Percentiles rank a stretch among this genome's conserved stretches.
These are phyloP conservation scores for Pythium pyrilobum DNA, from an alignment of 352 stramenopile species.

Conservation along the genomic window DNA sequence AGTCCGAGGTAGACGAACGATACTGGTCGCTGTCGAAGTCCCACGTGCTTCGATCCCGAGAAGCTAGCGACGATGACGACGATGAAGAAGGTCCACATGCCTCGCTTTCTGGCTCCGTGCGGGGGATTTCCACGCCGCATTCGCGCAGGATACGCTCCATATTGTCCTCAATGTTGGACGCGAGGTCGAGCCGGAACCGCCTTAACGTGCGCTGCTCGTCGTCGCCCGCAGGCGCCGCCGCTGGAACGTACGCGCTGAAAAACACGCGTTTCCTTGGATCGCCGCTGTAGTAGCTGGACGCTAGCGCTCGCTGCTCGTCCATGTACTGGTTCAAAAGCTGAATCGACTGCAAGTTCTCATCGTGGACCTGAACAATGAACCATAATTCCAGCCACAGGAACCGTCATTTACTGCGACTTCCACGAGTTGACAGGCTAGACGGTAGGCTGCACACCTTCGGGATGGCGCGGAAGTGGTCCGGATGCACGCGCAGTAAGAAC, in stretches of 20 bases:
- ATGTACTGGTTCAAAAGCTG: conserved; percentile 73
- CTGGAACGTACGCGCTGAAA: conserved; percentile 17
- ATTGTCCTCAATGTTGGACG: conserved; percentile 36
- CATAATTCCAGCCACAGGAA: no score
- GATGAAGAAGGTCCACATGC: not conserved
- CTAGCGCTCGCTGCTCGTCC: conserved; percentile 30
- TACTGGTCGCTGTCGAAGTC: conserved; percentile 4
- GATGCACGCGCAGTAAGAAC: conserved; percentile 67
- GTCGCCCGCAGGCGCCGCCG: not conserved
- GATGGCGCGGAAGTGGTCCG: conserved; percentile 57
- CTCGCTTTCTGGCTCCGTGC: not conserved
- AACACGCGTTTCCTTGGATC: conserved; percentile 10
- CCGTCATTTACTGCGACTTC: not conserved
- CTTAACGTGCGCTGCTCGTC: conserved; percentile 19
- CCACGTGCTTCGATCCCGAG: not conserved
- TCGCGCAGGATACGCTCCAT: conserved; percentile 48
- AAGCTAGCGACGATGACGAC: not conserved
- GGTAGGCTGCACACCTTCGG: conserved; percentile 21
- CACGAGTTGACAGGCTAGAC: not conserved
- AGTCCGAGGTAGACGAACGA: not conserved
- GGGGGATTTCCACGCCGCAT: conserved; percentile 33
- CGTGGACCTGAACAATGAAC: conserved; percentile 30
- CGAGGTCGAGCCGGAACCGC: conserved; percentile 42
- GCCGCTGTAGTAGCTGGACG: not conserved
- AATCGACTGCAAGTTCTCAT: conserved; percentile 65